Evolutionary conservation across 2,329 filamentous ascomycete genomes (phyloP), one percentile per base, ranked within the genome.

Genomic region (Alternaria atra): DNA sequence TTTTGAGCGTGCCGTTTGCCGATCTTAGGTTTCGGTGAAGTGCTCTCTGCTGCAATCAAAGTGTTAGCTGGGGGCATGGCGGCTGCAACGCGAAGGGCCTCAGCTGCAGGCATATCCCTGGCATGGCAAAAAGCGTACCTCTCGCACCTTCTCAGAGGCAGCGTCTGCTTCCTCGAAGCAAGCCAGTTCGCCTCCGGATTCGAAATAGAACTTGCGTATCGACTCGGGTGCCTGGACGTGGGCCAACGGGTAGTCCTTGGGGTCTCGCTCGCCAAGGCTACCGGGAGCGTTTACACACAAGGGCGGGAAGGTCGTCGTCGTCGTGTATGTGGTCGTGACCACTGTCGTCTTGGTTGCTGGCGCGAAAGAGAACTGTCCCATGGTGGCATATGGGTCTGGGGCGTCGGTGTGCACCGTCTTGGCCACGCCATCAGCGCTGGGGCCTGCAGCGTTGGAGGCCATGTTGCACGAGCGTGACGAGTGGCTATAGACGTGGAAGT

Each of bases 311-410:
- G 84, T 79, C 80, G 92, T 85, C 78, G 89, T 93, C 1, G 94
- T 96, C 0, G 93, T 97, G 0, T 93, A 97, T 0, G 94, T 97
- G 0, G 94, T 97, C 1, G 94, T 97, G 64, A 97, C 88, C 10
- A 89, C 85, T 0, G 87, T 89, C 10, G 87, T 89, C 71, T 87
- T 85, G 12, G 87, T 90, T 15, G 87, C 84, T 30, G 87, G 87
- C 58, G 85, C 86, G 69, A 88, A 87, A 2, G 86, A 87, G 60
- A 90, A 84, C 71, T 87, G 86, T 44, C 84, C 87, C 58, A 89
- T 77, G 47, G 85, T 84, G 23, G 73, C 66, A 60, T 74, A 79
- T 9, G 73, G 69, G 27, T 78, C 75, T 40, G 73, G 63, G 34
- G 61, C 61, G 44, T 73, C 72, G 23, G 57, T 63, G 50, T 71